These are phyloP conservation scores for Thoreauomyces humboldtii DNA, from an alignment of 192 early-diverging fungal genomes.

Conservation along the genomic window DNA sequence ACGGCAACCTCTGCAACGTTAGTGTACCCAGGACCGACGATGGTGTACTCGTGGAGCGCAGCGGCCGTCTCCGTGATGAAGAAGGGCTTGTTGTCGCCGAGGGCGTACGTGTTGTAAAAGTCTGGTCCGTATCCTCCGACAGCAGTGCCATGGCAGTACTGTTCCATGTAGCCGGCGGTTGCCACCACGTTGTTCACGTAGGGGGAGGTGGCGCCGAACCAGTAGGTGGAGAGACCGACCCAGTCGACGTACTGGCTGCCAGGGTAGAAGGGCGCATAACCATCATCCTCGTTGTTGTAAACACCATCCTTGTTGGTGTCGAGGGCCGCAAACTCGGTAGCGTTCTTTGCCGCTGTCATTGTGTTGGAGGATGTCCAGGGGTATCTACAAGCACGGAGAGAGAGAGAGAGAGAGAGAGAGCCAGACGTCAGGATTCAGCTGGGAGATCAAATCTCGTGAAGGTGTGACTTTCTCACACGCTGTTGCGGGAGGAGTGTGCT, in stretches of 20 bases:
- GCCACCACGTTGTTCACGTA: constrained; percentile 10
- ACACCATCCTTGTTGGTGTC: constrained; percentile 38
- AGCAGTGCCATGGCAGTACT: constrained; percentile 16
- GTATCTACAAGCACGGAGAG: not conserved
- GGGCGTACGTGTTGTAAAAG: constrained; percentile 31
- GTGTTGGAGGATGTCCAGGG: too few species aligned
- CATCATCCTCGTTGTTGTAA: constrained; percentile 28
- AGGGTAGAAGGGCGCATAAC: constrained; percentile 40
- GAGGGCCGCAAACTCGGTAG: constrained; percentile 29
- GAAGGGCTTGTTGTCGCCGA: not conserved
- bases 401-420: too few species aligned
- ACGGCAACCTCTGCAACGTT: not conserved
- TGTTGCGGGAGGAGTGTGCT: too few species aligned
- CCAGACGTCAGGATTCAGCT: too few species aligned
- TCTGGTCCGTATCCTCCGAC: constrained; percentile 4
- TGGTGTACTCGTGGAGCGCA: constrained; percentile 32
- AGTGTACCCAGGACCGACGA: constrained; percentile 7
- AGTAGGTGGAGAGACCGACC: constrained; percentile 30
- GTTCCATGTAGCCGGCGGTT: not conserved
- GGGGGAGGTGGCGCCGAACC: constrained; percentile 10
- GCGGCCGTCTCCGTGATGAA: not conserved
- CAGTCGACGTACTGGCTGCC: constrained; percentile 40
- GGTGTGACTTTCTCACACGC: too few species aligned
- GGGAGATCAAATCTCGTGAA: too few species aligned
- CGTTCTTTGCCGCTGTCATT: constrained; percentile 7